Percentiles rank a stretch among this genome's conserved stretches.
Evolutionary conservation across 768 basidiomycete species (phyloP).

Genomic region (Phanerochaete sordida): DNA sequence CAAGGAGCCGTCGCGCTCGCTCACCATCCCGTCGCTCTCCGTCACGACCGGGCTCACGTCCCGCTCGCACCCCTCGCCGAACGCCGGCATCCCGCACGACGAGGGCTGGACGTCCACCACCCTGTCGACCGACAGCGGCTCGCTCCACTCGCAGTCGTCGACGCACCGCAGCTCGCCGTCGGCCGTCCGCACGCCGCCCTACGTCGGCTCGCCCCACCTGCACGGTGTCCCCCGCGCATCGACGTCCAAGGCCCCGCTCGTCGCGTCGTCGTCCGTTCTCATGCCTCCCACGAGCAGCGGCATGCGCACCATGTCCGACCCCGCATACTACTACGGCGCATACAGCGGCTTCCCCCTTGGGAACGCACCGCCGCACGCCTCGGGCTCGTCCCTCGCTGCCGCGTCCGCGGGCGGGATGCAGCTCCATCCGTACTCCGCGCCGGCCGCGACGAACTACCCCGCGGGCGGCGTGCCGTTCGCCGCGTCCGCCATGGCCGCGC

Average conservation of each 20-base stretch:
- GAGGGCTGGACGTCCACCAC: conserved; percentile 4
- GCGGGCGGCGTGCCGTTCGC: background rate
- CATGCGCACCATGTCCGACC: background rate
- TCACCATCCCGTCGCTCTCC: conserved; percentile 23
- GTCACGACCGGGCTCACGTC: background rate
- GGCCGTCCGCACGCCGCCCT: background rate
- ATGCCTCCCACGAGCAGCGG: background rate
- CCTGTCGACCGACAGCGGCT: conserved; percentile 2
- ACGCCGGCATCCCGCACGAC: conserved; percentile 13
- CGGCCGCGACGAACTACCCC: background rate
- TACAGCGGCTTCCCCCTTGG: background rate
- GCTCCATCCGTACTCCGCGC: background rate
- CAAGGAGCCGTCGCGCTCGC: conserved; percentile 16
- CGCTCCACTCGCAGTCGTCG: background rate
- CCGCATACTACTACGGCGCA: background rate
- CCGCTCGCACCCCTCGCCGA: conserved; percentile 18
- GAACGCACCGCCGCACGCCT: background rate
- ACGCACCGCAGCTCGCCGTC: conserved; percentile 2
- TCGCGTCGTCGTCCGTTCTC: conserved; percentile 1
- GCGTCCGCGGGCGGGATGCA: background rate
- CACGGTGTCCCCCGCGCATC: background rate
- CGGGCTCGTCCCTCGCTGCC: background rate
- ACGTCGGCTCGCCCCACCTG: background rate
- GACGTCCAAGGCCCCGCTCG: conserved; percentile 3
- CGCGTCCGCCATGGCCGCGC: background rate